These are phyloP conservation scores for Starmerella stigmatis DNA, from an alignment of 805 yeast species.

Conservation along the genomic window DNA sequence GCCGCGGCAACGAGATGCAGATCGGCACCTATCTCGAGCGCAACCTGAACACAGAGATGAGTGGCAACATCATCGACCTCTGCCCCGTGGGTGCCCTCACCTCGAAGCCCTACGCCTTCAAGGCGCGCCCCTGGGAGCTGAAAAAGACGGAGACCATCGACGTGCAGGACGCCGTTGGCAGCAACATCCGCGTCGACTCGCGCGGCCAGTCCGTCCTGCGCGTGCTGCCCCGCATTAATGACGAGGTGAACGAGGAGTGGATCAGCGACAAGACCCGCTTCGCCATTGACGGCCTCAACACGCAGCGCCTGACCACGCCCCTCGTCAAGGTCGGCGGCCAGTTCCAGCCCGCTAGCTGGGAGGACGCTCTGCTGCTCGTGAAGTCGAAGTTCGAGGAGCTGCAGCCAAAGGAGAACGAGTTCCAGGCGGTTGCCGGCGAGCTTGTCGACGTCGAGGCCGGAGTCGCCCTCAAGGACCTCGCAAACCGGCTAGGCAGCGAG, in stretches of 20 bases:
- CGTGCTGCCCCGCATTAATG: constrained; percentile 74
- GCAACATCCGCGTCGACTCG: constrained; percentile 73
- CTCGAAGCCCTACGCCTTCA: constrained; percentile 83
- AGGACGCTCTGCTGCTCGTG: constrained; percentile 64
- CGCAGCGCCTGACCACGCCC: constrained; percentile 77
- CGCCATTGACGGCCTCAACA: constrained; percentile 75
- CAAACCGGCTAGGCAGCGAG: constrained; percentile 69
- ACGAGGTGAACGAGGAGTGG: constrained; percentile 86
- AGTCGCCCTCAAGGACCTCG: constrained; percentile 70
- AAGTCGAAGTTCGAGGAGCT: constrained; percentile 49
- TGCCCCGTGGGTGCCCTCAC: constrained; percentile 92
- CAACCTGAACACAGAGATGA: constrained; percentile 71
- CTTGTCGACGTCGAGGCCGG: constrained; percentile 71
- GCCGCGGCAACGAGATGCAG: constrained; percentile 87
- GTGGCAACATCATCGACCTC: constrained; percentile 77
- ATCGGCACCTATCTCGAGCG: constrained; percentile 82
- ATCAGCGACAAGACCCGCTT: constrained; percentile 78
- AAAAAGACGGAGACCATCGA: constrained; percentile 81
- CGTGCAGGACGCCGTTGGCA: constrained; percentile 73
- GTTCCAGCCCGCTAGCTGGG: constrained; percentile 75
- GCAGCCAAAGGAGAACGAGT: constrained; percentile 54
- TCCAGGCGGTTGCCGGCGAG: constrained; percentile 76
- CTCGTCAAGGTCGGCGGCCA: constrained; percentile 57
- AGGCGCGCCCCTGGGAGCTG: constrained; percentile 88
- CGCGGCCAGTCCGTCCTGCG: constrained; percentile 83